Base-by-base conservation (phyloP, 2,329 filamentous ascomycete species). In the Daldinia sp. region DNA sequence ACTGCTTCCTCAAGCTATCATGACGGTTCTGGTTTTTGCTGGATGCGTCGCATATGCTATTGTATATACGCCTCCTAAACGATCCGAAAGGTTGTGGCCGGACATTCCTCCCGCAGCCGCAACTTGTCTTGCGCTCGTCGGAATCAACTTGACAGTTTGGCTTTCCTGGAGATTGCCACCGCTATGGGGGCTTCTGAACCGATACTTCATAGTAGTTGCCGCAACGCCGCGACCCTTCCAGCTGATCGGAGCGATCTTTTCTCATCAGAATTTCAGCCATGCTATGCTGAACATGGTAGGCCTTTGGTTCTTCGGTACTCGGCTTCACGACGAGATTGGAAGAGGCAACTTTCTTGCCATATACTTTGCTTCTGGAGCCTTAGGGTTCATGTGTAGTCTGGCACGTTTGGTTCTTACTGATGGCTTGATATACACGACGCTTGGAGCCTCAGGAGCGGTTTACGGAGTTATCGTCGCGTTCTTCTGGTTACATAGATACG, bases 321-420 rank as follows among this genome's bases (percentile, higher is more conserved):
- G 85, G 1, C 82, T 93, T 37, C 90, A 93, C 79, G 89, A 93
- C 68, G 90, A 93, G 72, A 81, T 93, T 28, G 91, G 90, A 10
- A 85, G 91, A 10, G 90, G 86, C 13, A 84, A 87, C 62, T 93
- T 93, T 79, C 80, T 93, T 20, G 86, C 89, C n/a, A 80, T 92
- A 35, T 93, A 90, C 78, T 70, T 91, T 35, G 81, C 84, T 6
- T 84, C 85, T 6, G 91, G 90, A 59, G 82, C 84, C 1, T 48
- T 88, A 1, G 88, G 87, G 7, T 88, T 87, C 66, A 84, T 90
- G 67, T 81, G 83, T n/a, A 88, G 87, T 50, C 81, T 93, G 65
- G 74, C 81, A 30, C 78, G 79, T 53, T 82, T 86, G 64, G 84
- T 86, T 53, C 76, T 86, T 60, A 76, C 81, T 56, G 80, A 82